Base-by-base conservation (phyloP, 1,284 basidiomycete genomes). In the Flammula alnicola region DNA sequence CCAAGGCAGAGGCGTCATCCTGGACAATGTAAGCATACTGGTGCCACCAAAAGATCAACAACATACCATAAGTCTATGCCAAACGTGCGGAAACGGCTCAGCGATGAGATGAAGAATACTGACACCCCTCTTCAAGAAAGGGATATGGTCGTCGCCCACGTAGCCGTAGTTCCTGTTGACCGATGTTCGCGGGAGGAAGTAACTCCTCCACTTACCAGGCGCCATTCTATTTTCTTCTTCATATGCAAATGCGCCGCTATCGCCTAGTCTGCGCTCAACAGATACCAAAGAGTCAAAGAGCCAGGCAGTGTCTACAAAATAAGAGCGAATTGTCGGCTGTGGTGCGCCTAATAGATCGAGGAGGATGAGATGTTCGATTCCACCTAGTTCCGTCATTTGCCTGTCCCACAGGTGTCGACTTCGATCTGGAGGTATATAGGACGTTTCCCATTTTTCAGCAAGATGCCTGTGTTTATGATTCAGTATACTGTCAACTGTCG, bases 101-200 rank as follows among this genome's bases (percentile, higher is more conserved):
- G 95, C 73, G 52, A 99, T 99, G 42, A 99, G 65, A 67, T 99
- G 97, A 55, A 99, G 70, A 40, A 98, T 75, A 49, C 86, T 93
- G 14, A 99, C 95, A 5, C 96, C 97, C 44, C 77, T 71, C 29
- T 76, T 69, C 36, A 97, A 63, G 72, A 99, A 99, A 11, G 97
- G 97, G 20, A 94, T 68, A 68, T 99, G 97, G 71, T 99, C 97
- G 68, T 99, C 97, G 33, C 86, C 92, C 51, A 98, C 88, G 38
- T 85, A 86, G 1, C 82, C 84, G 12, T 70, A 66, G 52, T 76
- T 78, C 26, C 62, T 55, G 31, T 75, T 71, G 20, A 56, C 61
- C 1, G 66, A 67, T 0, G 61, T 67, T 35, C 85, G 76, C 36
- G 78, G 70, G 19, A 68, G 54, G 69, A 93, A 92, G 67, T 84